Conservation (phyloP, 108 stramenopile genomes). For the Pseudonitzschia pungens region DNA sequence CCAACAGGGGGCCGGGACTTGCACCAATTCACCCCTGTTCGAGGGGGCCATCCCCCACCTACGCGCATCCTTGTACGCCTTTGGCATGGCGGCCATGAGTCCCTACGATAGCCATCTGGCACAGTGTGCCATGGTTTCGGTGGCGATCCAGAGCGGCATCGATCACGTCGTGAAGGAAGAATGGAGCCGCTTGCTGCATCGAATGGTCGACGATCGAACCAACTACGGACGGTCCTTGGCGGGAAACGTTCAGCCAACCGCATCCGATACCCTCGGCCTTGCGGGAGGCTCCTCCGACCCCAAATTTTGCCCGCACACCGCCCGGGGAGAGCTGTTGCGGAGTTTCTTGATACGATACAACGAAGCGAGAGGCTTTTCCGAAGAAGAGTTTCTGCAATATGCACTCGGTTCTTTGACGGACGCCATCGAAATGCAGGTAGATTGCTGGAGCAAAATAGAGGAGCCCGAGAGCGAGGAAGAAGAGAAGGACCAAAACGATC, state of each 20-base stretch:
- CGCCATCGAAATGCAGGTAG: constrained; percentile 44
- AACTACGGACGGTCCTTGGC: constrained; percentile 11
- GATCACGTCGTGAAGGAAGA: constrained; percentile 31
- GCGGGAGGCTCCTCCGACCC: neutral
- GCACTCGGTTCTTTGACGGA: constrained; percentile 39
- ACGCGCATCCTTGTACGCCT: constrained; percentile 39
- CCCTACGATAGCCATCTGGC: constrained; percentile 35
- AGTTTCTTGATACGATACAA: constrained; percentile 32
- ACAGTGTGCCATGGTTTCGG: constrained; percentile 27
- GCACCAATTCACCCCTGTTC: constrained; percentile 27
- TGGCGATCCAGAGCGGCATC: constrained; percentile 31
- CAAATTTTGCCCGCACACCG: constrained; percentile 42
- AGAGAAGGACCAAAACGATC: constrained; percentile 8
- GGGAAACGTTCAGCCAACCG: neutral
- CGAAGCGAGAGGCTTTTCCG: constrained; percentile 35
- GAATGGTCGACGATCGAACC: constrained; percentile 35
- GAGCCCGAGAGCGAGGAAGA: constrained; percentile 1
- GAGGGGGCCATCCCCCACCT: constrained; percentile 48
- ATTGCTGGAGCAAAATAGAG: constrained; percentile 36
- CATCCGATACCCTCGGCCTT: too few species aligned
- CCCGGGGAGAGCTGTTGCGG: constrained; percentile 39
- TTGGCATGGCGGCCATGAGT: constrained; percentile 34
- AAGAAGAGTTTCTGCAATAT: constrained; percentile 28
- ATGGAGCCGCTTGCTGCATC: constrained; percentile 41
- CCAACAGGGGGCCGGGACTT: constrained; percentile 5